These are phyloP conservation scores for Tremellales sp. DNA, from an alignment of 1,284 basidiomycete species.

Conservation along the genomic window DNA sequence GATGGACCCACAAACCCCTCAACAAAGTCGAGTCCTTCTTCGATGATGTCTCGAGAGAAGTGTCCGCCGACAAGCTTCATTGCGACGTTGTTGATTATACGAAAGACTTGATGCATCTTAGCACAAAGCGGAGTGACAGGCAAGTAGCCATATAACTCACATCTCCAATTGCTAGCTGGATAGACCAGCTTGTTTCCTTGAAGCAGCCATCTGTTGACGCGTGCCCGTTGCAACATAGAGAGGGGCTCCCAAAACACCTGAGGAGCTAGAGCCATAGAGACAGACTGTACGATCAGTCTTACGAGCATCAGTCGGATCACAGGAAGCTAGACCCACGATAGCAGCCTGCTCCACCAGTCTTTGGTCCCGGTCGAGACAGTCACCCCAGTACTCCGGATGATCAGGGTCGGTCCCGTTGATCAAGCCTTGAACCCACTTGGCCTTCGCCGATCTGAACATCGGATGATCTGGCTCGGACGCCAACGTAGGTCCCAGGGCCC, in stretches of 20 bases:
- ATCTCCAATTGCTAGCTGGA: conserved; percentile 31
- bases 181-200: conserved; percentile 13
- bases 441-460: conserved; percentile 6
- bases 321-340: conserved; percentile 16
- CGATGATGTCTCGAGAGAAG: conserved; percentile 21
- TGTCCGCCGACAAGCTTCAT: conserved; percentile 23
- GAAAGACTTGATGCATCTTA: conserved; percentile 29
- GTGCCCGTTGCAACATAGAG: conserved; percentile 9
- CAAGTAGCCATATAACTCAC: conserved; percentile 12
- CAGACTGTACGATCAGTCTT: too few species aligned
- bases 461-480: conserved; percentile 13
- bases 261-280: conserved; percentile 21
- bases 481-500: conserved; percentile 16
- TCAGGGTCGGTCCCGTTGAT: conserved; percentile 11
- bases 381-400: conserved; percentile 27
- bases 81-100: conserved; percentile 25
- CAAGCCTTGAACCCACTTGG: conserved; percentile 14
- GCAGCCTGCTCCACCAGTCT: conserved; percentile 30
- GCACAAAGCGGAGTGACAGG: background rate
- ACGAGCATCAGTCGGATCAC: conserved; percentile 43
- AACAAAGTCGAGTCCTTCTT: conserved; percentile 21
- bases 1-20: conserved; percentile 20
- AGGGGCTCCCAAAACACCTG: conserved; percentile 27
- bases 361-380: conserved; percentile 18
- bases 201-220: conserved; percentile 18